phyloP scores from a whole-genome alignment of 805 yeast species.

The Naumovozyma castellii region DNA sequence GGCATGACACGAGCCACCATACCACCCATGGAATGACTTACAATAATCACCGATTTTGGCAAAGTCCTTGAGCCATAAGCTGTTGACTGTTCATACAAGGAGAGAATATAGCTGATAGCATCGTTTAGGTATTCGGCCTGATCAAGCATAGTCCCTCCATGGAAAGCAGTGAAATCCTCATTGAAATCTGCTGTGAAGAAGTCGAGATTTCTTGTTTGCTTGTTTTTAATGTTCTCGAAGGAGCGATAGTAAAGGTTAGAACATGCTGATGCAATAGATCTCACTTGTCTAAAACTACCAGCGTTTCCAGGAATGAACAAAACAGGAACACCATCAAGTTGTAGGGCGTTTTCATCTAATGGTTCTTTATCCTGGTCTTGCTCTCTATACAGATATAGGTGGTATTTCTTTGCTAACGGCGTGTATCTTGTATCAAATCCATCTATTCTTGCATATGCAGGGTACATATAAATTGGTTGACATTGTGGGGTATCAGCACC shows the following conservation, averaged over 20 bases:
- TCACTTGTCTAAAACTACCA: conserved; percentile 80
- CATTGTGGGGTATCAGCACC: conserved; percentile 51
- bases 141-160: conserved; percentile 85
- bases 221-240: conserved; percentile 16
- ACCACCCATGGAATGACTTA: conserved; percentile 98
- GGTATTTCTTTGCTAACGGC: conserved; percentile 50
- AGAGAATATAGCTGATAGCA: conserved; percentile 67
- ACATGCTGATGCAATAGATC: conserved; percentile 84
- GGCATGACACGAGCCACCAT: conserved; percentile 81
- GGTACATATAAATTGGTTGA: conserved; percentile 66
- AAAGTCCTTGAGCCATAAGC: conserved; percentile 5
- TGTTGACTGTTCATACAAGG: conserved; percentile 40
- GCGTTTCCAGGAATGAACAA: conserved; percentile 96
- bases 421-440: conserved; percentile 74
- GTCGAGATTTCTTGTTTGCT: conserved; percentile 46
- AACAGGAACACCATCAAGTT: conserved; percentile 70
- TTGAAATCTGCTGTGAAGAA: conserved; percentile 89
- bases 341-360: conserved; percentile 26
- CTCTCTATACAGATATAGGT: conserved; percentile 79
- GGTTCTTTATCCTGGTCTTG: conserved; percentile 60
- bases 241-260: conserved; percentile 43
- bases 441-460: conserved; percentile 66
- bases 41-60: conserved; percentile 64
- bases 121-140: conserved; percentile 91
- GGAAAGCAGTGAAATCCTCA: conserved; percentile 93